Percentiles rank a stretch among this genome's conserved stretches.
phyloP scores from a whole-genome alignment of 2,329 filamentous ascomycete species.

The Ceratocystiopsis sp. region DNA sequence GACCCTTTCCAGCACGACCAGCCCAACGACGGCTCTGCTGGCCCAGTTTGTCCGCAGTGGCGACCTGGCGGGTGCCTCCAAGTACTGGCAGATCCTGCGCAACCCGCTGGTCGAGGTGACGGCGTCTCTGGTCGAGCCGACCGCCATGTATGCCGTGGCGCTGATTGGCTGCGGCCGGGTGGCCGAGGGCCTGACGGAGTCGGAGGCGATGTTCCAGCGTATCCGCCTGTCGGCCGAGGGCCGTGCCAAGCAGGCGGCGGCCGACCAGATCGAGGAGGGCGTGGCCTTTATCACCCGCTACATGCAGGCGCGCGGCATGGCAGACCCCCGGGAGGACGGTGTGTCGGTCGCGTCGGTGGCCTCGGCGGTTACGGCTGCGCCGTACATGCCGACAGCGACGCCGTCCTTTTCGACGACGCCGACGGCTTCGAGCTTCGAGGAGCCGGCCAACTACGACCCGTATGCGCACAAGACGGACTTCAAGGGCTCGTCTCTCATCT shows the following conservation, averaged over 20 bases:
- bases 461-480: slow-evolving; percentile 84
- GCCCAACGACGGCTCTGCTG: slow-evolving; percentile 41
- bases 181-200: slow-evolving; percentile 62
- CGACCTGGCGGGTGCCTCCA: slow-evolving; percentile 58
- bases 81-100: slow-evolving; percentile 64
- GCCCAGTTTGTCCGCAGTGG: slow-evolving; percentile 74
- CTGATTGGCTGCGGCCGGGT: slow-evolving; percentile 74
- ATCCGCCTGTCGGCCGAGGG: slow-evolving; percentile 46
- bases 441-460: slow-evolving; percentile 52
- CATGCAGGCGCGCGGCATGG: slow-evolving; percentile 38
- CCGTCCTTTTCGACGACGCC: slow-evolving; percentile 37
- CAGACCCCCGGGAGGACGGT: slow-evolving; percentile 33
- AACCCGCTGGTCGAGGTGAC: slow-evolving; percentile 42
- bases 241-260: slow-evolving; percentile 31
- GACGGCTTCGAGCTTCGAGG: slow-evolving; percentile 49
- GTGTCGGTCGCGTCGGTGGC: slow-evolving; percentile 22
- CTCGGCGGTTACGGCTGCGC: not conserved
- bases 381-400: slow-evolving; percentile 8
- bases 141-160: slow-evolving; percentile 78
- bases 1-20: slow-evolving; percentile 29
- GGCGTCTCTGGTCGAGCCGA: slow-evolving; percentile 62
- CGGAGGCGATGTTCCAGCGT: slow-evolving; percentile 72
- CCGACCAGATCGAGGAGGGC: slow-evolving; percentile 76
- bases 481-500: slow-evolving; percentile 80
- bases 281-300: slow-evolving; percentile 49